These are phyloP conservation scores for Alternaria sp. DNA, from an alignment of 2,329 filamentous ascomycete species.

Conservation along the genomic window DNA sequence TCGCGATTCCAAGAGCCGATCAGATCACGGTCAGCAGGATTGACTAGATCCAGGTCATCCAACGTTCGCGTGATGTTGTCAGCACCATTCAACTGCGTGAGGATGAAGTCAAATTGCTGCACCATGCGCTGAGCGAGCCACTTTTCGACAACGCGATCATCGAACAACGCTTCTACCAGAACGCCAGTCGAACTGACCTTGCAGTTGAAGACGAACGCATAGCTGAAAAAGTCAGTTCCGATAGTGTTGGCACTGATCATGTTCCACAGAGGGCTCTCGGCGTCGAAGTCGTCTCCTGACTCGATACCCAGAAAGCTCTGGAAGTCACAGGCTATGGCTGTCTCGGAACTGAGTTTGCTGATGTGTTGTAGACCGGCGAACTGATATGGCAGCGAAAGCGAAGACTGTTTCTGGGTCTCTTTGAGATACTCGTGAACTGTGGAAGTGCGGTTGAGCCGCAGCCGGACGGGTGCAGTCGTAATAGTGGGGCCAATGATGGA, in stretches of 20 bases:
- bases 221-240: constrained; percentile 47
- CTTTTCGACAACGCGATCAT: constrained; percentile 32
- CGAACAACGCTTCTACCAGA: constrained; percentile 39
- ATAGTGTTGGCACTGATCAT: constrained; percentile 41
- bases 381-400: constrained; percentile 39
- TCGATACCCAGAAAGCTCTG: constrained; percentile 55
- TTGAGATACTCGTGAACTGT: constrained; percentile 35
- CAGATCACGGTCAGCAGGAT: constrained; percentile 21
- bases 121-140: constrained; percentile 39
- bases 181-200: constrained; percentile 29
- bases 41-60: constrained; percentile 29
- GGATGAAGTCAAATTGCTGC: constrained; percentile 37
- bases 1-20: constrained; percentile 35
- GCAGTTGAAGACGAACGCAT: constrained; percentile 43
- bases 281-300: constrained; percentile 37
- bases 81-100: constrained; percentile 29
- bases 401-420: constrained; percentile 36
- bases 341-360: constrained; percentile 45
- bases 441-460: constrained; percentile 45
- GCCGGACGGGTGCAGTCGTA: constrained; percentile 51
- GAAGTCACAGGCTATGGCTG: constrained; percentile 54
- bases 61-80: constrained; percentile 18
- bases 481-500: constrained; percentile 51
- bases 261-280: constrained; percentile 38
- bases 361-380: constrained; percentile 58